Percentiles rank a stretch among this genome's conserved stretches.
These are phyloP conservation scores for Trichoderma virens DNA, from an alignment of 495 filamentous ascomycete genomes.

Conservation along the genomic window DNA sequence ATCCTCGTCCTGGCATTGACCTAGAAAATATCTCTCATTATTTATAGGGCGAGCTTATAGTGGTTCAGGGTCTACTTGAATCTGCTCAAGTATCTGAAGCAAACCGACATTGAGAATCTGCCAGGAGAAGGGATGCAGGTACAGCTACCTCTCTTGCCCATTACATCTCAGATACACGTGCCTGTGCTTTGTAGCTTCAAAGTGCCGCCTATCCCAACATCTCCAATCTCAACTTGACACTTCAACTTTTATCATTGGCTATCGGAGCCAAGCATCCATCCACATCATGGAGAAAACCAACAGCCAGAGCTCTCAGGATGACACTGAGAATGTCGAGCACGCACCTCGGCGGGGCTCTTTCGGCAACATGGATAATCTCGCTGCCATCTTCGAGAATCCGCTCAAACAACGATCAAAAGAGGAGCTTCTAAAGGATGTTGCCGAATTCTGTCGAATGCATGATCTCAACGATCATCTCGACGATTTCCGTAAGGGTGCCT, in stretches of 20 bases:
- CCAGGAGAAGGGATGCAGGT: background rate
- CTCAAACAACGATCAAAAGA: background rate
- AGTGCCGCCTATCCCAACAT: background rate
- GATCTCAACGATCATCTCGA: background rate
- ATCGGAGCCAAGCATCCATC: background rate
- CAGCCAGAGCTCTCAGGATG: background rate
- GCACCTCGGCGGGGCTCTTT: background rate
- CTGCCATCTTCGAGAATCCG: slow-evolving; percentile 1
- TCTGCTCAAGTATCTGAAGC: background rate
- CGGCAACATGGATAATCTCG: background rate
- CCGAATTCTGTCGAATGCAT: background rate
- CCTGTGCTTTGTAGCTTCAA: background rate
- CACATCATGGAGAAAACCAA: background rate
- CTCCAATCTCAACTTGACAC: background rate
- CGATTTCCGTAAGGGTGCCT: slow-evolving; percentile 44
- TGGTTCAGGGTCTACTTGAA: too few species aligned
- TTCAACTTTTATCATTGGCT: background rate
- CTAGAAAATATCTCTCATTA: background rate
- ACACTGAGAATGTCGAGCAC: background rate
- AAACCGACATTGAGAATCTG: background rate
- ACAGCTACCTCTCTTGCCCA: background rate
- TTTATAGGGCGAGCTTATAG: too few species aligned
- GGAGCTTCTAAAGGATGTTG: background rate
- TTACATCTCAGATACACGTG: background rate
- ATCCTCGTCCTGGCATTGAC: background rate